A percentile compares a stretch with the other conserved stretches of the same genome.
Evolutionary conservation across 164 flowering plant species (phyloP).

Genomic region (Litsea cubeba): DNA sequence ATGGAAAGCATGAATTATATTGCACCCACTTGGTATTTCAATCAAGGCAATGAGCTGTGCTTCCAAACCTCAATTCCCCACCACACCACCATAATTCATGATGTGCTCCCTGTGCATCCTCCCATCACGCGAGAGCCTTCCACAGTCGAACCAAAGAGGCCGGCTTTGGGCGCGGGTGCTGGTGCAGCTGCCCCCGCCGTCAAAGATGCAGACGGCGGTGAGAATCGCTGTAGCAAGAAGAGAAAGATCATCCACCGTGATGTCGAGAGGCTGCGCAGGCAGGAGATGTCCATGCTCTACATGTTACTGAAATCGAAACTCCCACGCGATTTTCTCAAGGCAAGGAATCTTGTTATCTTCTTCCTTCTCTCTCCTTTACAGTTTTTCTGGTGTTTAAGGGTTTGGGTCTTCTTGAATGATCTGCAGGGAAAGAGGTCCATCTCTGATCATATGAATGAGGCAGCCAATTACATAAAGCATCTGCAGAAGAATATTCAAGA

Average conservation of each 20-base stretch:
- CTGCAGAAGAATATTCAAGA: conserved; percentile 23
- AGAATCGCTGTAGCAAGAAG: background rate
- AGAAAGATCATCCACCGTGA: conserved; percentile 14
- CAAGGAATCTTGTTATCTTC: background rate
- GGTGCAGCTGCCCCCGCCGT: background rate
- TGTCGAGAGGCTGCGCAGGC: conserved; percentile 17
- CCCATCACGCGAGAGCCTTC: background rate
- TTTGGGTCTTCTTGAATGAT: background rate
- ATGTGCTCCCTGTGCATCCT: background rate
- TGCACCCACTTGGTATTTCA: conserved; percentile 9
- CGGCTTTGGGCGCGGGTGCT: too few relatives aligned
- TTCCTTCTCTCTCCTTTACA: background rate
- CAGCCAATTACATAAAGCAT: conserved; percentile 28
- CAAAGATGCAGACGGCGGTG: background rate
- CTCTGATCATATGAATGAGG: conserved; percentile 37
- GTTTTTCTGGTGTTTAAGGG: background rate
- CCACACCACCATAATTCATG: background rate
- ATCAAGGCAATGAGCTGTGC: conserved; percentile 14
- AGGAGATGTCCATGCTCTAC: conserved; percentile 17
- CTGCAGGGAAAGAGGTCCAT: conserved; percentile 40
- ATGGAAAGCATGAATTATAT: conserved; percentile 13
- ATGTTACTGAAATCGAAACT: conserved; percentile 12
- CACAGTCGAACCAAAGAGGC: background rate
- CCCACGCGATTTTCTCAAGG: conserved; percentile 18
- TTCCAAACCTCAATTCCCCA: background rate